These are phyloP conservation scores for Stellera chamaejasme DNA, from an alignment of 345 rosid species.

Conservation along the genomic window DNA sequence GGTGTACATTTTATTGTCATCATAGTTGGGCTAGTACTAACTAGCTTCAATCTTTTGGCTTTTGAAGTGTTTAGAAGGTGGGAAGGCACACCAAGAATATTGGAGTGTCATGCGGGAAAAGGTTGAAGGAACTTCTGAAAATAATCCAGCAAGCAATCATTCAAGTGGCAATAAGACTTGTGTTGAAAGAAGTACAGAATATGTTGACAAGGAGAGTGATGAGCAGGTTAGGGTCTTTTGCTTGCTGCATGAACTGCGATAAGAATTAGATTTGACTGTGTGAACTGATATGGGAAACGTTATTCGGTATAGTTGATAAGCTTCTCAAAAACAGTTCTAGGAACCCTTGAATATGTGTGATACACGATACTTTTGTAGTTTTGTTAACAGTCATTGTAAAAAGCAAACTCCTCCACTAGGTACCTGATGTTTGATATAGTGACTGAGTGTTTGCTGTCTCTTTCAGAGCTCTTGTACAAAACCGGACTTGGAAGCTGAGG, in stretches of 20 bases:
- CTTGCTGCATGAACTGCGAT: not conserved
- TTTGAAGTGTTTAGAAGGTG: constrained; percentile 18
- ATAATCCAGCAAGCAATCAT: constrained; percentile 47
- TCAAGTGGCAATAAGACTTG: constrained; percentile 39
- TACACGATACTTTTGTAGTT: constrained; percentile 6
- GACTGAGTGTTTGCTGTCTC: constrained; percentile 24
- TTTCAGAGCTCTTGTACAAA: constrained; percentile 84
- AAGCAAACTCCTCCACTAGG: constrained; percentile 17
- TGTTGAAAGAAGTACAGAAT: constrained; percentile 30
- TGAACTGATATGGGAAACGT: not conserved
- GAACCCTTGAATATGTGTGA: constrained; percentile 1
- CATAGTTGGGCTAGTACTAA: constrained; percentile 2
- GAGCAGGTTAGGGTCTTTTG: constrained; percentile 50
- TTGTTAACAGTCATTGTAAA: constrained; percentile 10
- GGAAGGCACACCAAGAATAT: constrained; percentile 31
- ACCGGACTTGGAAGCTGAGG: constrained; percentile 60
- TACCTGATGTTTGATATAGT: constrained; percentile 18
- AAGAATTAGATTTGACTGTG: not conserved
- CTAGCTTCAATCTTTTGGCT: constrained; percentile 18
- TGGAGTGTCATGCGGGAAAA: constrained; percentile 69
- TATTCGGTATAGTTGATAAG: constrained; percentile 2
- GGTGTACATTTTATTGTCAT: not conserved
- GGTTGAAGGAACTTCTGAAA: constrained; percentile 65
- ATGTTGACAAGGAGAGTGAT: constrained; percentile 52
- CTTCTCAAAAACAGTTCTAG: constrained; percentile 4